Percentiles rank a stretch among this genome's conserved stretches.
phyloP scores from a whole-genome alignment of 2,329 filamentous ascomycete genomes.

The Xylariaceae sp. region DNA sequence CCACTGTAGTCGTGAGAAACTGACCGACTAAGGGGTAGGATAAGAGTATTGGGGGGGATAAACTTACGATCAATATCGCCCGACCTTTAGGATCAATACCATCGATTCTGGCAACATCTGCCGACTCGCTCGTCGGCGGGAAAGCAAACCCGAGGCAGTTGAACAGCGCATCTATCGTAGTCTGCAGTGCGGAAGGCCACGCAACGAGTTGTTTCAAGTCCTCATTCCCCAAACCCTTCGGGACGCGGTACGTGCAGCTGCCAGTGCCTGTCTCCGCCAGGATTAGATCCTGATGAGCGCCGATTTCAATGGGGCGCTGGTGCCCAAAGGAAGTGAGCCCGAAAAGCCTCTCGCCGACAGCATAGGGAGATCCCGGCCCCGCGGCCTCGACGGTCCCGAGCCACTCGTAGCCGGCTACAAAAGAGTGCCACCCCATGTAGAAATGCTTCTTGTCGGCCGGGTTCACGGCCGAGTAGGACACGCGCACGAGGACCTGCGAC shows the following conservation, averaged over 20 bases:
- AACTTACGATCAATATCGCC: conserved; percentile 26
- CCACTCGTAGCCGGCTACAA: conserved; percentile 34
- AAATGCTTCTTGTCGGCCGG: conserved; percentile 34
- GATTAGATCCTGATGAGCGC: conserved; percentile 33
- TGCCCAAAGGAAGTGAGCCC: conserved; percentile 25
- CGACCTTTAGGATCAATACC: conserved; percentile 20
- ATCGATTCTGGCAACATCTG: too few species aligned
- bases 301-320: conserved; percentile 21
- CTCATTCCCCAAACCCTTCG: not conserved
- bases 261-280: conserved; percentile 22
- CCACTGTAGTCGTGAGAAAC: too few species aligned
- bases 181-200: conserved; percentile 13
- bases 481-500: conserved; percentile 26
- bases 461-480: conserved; percentile 33
- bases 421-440: conserved; percentile 32
- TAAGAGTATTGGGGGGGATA: too few species aligned
- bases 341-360: conserved; percentile 25
- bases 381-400: conserved; percentile 23
- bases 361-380: conserved; percentile 22
- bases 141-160: conserved; percentile 22
- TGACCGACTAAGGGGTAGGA: too few species aligned
- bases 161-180: conserved; percentile 17
- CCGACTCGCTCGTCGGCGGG: conserved; percentile 3
- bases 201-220: conserved; percentile 13
- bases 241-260: conserved; percentile 10